Evolutionary conservation across 306 rosid genomes (phyloP).

Genomic region (Medicago ruthenica): DNA sequence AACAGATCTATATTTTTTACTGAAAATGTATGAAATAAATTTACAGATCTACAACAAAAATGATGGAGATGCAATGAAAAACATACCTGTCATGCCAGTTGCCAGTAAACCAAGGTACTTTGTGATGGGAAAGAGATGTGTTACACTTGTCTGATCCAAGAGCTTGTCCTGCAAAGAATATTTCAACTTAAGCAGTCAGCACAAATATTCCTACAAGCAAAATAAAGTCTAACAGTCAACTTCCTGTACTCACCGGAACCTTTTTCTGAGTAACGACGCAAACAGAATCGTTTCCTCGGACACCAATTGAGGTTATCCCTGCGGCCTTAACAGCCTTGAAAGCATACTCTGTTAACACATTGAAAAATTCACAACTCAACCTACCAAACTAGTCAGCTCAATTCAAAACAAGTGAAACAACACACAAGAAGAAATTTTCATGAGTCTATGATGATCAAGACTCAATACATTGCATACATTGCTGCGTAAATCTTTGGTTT

Average conservation of each 20-base stretch:
- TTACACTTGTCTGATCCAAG: conserved; percentile 94
- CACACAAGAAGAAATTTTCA: not conserved
- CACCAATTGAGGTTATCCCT: conserved; percentile 93
- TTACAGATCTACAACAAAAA: conserved; percentile 2
- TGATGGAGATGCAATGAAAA: not conserved
- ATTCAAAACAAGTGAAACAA: conserved; percentile 29
- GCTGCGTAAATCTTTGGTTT: not conserved
- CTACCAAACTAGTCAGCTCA: conserved; percentile 32
- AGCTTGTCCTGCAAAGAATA: conserved; percentile 83
- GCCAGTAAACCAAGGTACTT: conserved; percentile 94
- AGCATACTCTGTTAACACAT: conserved; percentile 81
- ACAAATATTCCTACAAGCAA: conserved; percentile 19
- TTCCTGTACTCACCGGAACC: conserved; percentile 80
- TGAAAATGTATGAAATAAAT: conserved; percentile 13
- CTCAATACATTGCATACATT: not conserved
- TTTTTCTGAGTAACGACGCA: conserved; percentile 99
- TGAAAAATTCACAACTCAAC: conserved; percentile 38
- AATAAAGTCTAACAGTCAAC: conserved; percentile 30
- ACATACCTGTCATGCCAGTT: conserved; percentile 88
- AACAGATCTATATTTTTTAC: not conserved
- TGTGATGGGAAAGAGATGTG: conserved; percentile 91
- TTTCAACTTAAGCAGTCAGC: conserved; percentile 17
- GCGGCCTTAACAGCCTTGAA: conserved; percentile 98
- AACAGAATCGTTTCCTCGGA: conserved; percentile 88
- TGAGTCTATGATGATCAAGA: not conserved